Evolutionary conservation across 805 yeast species (phyloP).

Genomic region (Hanseniaspora lindneri): DNA sequence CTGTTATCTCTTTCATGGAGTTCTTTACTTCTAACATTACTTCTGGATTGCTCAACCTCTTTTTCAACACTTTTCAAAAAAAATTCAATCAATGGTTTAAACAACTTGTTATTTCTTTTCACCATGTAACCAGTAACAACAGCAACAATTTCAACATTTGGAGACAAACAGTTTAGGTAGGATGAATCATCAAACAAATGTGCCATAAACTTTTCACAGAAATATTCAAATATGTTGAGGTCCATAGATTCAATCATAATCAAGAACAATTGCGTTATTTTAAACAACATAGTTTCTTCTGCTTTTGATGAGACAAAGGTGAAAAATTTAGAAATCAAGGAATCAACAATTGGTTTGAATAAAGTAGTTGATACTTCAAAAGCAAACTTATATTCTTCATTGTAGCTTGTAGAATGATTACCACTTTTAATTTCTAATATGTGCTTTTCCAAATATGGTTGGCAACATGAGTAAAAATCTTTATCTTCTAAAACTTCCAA

Average conservation of each 20-base stretch:
- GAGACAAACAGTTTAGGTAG: slow-evolving; percentile 46
- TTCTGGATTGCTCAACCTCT: slow-evolving; percentile 74
- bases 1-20: slow-evolving; percentile 67
- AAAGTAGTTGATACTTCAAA: slow-evolving; percentile 61
- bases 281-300: slow-evolving; percentile 29
- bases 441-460: slow-evolving; percentile 44
- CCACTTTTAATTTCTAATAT: slow-evolving; percentile 36
- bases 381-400: slow-evolving; percentile 41
- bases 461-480: slow-evolving; percentile 30
- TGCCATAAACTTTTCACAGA: slow-evolving; percentile 32
- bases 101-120: slow-evolving; percentile 37
- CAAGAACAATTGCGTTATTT: slow-evolving; percentile 36
- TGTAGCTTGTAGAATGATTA: slow-evolving; percentile 32
- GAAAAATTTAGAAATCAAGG: slow-evolving; percentile 49
- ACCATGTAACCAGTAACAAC: slow-evolving; percentile 63
- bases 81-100: slow-evolving; percentile 17
- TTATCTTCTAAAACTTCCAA: slow-evolving; percentile 44
- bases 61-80: slow-evolving; percentile 39
- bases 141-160: slow-evolving; percentile 56
- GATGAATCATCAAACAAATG: slow-evolving; percentile 35
- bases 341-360: slow-evolving; percentile 47
- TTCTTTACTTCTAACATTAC: slow-evolving; percentile 53
- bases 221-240: slow-evolving; percentile 39
- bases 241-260: slow-evolving; percentile 48
- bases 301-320: slow-evolving; percentile 46